phyloP scores from a whole-genome alignment of 139 green algal species.

The Closterium sp. region DNA sequence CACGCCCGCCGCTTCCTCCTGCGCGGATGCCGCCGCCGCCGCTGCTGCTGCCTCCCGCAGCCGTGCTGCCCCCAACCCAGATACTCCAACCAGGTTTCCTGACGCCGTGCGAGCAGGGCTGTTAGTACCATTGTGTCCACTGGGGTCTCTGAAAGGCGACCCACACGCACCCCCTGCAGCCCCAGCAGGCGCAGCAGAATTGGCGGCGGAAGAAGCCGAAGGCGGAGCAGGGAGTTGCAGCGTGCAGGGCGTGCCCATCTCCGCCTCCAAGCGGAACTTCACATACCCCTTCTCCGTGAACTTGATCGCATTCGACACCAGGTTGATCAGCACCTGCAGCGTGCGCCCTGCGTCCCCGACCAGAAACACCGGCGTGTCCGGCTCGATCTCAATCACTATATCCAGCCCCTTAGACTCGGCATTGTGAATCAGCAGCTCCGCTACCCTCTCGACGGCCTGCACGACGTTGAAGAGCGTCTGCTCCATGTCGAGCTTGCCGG shows the following conservation, averaged over 20 bases:
- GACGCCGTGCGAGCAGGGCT: neutral
- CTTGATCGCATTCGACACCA: neutral
- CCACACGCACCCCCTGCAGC: neutral
- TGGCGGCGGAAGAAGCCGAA: neutral
- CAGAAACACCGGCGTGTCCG: neutral
- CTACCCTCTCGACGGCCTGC: neutral
- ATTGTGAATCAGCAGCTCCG: constrained; percentile 5
- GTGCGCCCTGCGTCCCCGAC: neutral
- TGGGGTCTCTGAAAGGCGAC: neutral
- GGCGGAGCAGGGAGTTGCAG: neutral
- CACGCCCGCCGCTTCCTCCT: neutral
- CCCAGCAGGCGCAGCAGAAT: neutral
- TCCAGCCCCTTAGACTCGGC: constrained; percentile 10
- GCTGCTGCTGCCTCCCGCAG: neutral
- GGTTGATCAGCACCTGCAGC: neutral
- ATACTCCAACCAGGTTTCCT: no score
- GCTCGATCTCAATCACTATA: neutral
- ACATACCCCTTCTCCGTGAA: neutral
- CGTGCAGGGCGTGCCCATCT: neutral
- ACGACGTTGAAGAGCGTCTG: constrained; percentile 21
- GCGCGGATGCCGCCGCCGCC: neutral
- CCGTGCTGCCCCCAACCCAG: no score
- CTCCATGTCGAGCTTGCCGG: constrained; percentile 25
- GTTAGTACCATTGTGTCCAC: neutral
- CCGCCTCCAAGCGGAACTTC: neutral